These are phyloP conservation scores for Ustilago curta DNA, from an alignment of 1,284 basidiomycete genomes.

Conservation along the genomic window DNA sequence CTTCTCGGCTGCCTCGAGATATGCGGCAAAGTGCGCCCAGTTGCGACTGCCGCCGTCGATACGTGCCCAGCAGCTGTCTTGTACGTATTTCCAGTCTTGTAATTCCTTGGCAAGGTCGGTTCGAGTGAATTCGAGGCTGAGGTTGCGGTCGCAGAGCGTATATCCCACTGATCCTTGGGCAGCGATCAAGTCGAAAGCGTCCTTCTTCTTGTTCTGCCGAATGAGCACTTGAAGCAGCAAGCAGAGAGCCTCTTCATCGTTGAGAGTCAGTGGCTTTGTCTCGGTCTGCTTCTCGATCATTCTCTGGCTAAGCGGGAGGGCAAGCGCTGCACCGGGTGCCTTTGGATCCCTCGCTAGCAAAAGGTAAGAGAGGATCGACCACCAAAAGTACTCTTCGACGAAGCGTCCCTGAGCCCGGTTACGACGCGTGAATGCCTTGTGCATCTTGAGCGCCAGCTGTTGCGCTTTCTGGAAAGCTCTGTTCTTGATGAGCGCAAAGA, in stretches of 20 bases:
- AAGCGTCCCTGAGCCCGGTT: conserved; percentile 82
- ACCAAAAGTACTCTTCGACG: conserved; percentile 82
- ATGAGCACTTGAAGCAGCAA: conserved; percentile 79
- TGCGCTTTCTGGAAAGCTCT: conserved; percentile 62
- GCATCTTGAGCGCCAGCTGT: conserved; percentile 55
- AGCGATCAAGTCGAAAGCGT: conserved; percentile 78
- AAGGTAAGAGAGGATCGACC: conserved; percentile 81
- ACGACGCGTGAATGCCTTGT: conserved; percentile 72
- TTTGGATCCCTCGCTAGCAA: conserved; percentile 72
- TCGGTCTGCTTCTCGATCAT: conserved; percentile 77
- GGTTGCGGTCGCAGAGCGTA: conserved; percentile 77
- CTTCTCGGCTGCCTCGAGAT: conserved; percentile 36
- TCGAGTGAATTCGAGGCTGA: conserved; percentile 76
- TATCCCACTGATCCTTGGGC: conserved; percentile 72
- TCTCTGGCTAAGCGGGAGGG: conserved; percentile 74
- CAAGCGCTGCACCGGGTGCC: conserved; percentile 73
- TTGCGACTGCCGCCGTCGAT: conserved; percentile 56
- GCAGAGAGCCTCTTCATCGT: conserved; percentile 80
- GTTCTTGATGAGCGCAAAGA: conserved; percentile 73
- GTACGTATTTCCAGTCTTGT: conserved; percentile 72
- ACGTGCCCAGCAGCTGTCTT: conserved; percentile 75
- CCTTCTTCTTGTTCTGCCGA: conserved; percentile 72
- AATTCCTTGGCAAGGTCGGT: conserved; percentile 53
- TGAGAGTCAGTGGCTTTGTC: conserved; percentile 79
- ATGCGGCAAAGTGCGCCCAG: conserved; percentile 40